A percentile compares a stretch with the other conserved stretches of the same genome.
Conservation (phyloP, 2,329 filamentous ascomycete genomes). For the Arachnopeziza araneosa region DNA sequence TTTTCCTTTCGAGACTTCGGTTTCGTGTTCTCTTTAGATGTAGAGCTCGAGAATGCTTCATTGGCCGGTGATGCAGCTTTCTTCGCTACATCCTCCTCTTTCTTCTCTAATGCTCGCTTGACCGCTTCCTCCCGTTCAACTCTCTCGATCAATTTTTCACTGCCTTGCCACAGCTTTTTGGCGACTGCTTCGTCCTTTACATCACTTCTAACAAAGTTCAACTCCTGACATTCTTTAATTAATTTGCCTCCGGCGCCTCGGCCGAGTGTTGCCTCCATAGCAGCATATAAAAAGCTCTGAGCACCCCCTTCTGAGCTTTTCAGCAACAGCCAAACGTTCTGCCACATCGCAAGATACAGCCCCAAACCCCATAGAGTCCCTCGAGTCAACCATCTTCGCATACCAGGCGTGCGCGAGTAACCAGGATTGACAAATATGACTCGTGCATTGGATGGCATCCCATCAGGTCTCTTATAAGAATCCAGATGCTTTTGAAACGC, state of each 20-base stretch:
- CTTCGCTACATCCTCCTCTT: conserved; percentile 30
- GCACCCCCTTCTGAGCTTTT: conserved; percentile 81
- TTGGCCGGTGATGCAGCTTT: conserved; percentile 13
- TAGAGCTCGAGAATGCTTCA: conserved; percentile 19
- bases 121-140: conserved; percentile 75
- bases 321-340: conserved; percentile 78
- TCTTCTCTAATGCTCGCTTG: conserved; percentile 35
- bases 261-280: conserved; percentile 71
- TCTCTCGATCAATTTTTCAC: conserved; percentile 75
- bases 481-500: conserved; percentile 92
- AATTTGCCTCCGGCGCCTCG: conserved; percentile 62
- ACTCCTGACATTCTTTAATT: conserved; percentile 82
- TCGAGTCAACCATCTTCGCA: conserved; percentile 77
- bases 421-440: conserved; percentile 88
- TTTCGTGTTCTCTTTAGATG: conserved; percentile 17
- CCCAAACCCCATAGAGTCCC: conserved; percentile 77
- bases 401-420: conserved; percentile 77
- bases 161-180: conserved; percentile 85
- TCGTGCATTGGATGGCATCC: conserved; percentile 72
- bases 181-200: conserved; percentile 73
- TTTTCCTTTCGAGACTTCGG: conserved; percentile 26
- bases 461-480: conserved; percentile 76
- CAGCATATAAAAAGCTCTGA: conserved; percentile 78
- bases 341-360: conserved; percentile 72
- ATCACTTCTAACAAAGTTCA: conserved; percentile 66